A percentile compares a stretch with the other conserved stretches of the same genome.
phyloP scores from a whole-genome alignment of 2,329 filamentous ascomycete genomes.

The Penicillium sp. region DNA sequence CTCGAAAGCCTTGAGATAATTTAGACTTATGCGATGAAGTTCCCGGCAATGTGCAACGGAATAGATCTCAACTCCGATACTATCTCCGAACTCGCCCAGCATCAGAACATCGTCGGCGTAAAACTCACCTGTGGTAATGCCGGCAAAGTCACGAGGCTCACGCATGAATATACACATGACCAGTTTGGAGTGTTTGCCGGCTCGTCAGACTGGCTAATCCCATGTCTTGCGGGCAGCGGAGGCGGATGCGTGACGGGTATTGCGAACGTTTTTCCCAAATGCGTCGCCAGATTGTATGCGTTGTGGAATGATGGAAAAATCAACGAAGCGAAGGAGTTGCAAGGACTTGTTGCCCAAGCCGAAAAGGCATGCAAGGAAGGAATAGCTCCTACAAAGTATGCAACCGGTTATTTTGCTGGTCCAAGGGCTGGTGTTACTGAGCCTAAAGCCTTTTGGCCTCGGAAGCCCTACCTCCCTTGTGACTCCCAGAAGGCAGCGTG shows the following conservation, averaged over 20 bases:
- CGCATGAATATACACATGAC: conserved; percentile 38
- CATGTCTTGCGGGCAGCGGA: conserved; percentile 44
- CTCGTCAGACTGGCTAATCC: conserved; percentile 49
- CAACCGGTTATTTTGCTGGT: conserved; percentile 48
- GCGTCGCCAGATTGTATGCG: conserved; percentile 45
- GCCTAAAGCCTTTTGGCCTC: conserved; percentile 45
- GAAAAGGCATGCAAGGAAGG: conserved; percentile 57
- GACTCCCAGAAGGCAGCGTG: conserved; percentile 45
- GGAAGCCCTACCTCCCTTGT: conserved; percentile 47
- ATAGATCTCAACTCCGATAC: conserved; percentile 46
- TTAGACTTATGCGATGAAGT: conserved; percentile 13
- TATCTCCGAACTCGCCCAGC: conserved; percentile 28
- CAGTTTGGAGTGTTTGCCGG: conserved; percentile 51
- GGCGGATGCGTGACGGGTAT: conserved; percentile 51
- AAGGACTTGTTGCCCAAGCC: conserved; percentile 49
- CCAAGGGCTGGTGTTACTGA: conserved; percentile 38
- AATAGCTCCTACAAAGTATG: conserved; percentile 52
- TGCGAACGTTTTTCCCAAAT: conserved; percentile 52
- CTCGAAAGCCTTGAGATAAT: background rate
- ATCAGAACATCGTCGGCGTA: conserved; percentile 38
- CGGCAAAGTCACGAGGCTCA: conserved; percentile 34
- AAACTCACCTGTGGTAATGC: conserved; percentile 39
- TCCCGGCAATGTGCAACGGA: conserved; percentile 42
- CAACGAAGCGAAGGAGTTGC: conserved; percentile 44
- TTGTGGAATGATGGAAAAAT: conserved; percentile 44